Conservation (phyloP, 768 basidiomycete species). For the Lyophyllum shimeji region DNA sequence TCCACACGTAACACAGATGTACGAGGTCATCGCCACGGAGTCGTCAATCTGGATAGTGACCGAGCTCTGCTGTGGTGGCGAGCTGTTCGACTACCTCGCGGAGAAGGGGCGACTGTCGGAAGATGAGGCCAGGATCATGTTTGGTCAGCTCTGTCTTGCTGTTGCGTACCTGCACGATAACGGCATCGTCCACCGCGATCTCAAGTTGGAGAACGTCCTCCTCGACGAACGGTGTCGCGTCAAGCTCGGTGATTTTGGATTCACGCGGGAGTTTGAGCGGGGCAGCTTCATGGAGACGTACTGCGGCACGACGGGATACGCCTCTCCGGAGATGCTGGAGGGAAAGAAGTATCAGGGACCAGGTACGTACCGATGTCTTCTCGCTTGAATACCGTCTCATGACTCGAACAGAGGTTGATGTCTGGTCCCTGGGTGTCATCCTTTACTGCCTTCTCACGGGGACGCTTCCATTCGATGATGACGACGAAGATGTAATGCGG, state of each 20-base stretch:
- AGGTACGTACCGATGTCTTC: slow-evolving; percentile 45
- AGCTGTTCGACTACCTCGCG: slow-evolving; percentile 96
- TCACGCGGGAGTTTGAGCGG: slow-evolving; percentile 87
- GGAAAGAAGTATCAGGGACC: slow-evolving; percentile 89
- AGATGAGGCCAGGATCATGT: slow-evolving; percentile 81
- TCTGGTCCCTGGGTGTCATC: slow-evolving; percentile 94
- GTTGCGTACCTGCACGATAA: slow-evolving; percentile 91
- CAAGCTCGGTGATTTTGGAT: slow-evolving; percentile 94
- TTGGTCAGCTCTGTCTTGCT: slow-evolving; percentile 94
- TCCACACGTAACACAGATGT: slow-evolving; percentile 92
- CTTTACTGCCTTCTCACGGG: slow-evolving; percentile 89
- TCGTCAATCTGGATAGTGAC: slow-evolving; percentile 95
- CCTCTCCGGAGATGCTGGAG: slow-evolving; percentile 89
- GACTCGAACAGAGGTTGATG: slow-evolving; percentile 75
- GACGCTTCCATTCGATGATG: slow-evolving; percentile 88
- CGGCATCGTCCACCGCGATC: slow-evolving; percentile 93
- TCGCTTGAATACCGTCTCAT: slow-evolving; percentile 11
- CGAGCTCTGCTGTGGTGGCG: slow-evolving; percentile 95
- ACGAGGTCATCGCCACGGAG: slow-evolving; percentile 98
- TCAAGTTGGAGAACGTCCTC: slow-evolving; percentile 95
- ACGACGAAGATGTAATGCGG: slow-evolving; percentile 83
- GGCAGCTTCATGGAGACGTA: slow-evolving; percentile 85
- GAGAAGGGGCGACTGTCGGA: slow-evolving; percentile 90
- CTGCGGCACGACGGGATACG: slow-evolving; percentile 94
- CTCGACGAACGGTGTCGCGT: slow-evolving; percentile 89